Evolutionary conservation across 305 asterid species (phyloP).

Genomic region (Ajuga reptans): DNA sequence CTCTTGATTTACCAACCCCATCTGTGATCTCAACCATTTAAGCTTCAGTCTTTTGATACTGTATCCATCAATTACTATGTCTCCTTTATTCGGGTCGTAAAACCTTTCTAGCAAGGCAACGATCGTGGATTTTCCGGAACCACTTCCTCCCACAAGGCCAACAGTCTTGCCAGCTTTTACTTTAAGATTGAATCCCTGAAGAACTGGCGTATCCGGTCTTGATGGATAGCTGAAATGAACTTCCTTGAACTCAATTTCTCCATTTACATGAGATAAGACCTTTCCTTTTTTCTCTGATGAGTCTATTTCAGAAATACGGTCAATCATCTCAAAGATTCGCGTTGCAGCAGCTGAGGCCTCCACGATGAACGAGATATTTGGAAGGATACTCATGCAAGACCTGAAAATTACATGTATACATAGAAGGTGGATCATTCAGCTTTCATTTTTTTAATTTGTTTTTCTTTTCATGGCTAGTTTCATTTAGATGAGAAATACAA

Average conservation of each 20-base stretch:
- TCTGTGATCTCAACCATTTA: conserved; percentile 71
- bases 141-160: conserved; percentile 79
- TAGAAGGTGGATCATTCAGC: neutral
- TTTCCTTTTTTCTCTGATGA: conserved; percentile 38
- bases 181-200: conserved; percentile 45
- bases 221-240: conserved; percentile 65
- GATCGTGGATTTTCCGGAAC: conserved; percentile 69
- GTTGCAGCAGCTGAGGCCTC: conserved; percentile 48
- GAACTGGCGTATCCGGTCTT: conserved; percentile 40
- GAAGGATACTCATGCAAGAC: conserved; percentile 65
- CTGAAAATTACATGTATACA: conserved; percentile 28
- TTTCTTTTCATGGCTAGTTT: no score
- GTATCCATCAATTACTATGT: conserved; percentile 54
- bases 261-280: conserved; percentile 32
- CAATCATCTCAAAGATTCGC: conserved; percentile 47
- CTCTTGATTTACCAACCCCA: conserved; percentile 72
- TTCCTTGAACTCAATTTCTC: conserved; percentile 59
- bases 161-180: conserved; percentile 49
- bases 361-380: conserved; percentile 47
- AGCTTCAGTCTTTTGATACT: conserved; percentile 44
- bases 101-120: conserved; percentile 59
- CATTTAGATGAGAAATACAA: neutral
- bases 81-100: conserved; percentile 63
- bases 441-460: no score
- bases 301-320: conserved; percentile 44